Percentiles rank a stretch among this genome's conserved stretches.
Conservation (phyloP, 352 stramenopile species). For the Plasmopara muralis region DNA sequence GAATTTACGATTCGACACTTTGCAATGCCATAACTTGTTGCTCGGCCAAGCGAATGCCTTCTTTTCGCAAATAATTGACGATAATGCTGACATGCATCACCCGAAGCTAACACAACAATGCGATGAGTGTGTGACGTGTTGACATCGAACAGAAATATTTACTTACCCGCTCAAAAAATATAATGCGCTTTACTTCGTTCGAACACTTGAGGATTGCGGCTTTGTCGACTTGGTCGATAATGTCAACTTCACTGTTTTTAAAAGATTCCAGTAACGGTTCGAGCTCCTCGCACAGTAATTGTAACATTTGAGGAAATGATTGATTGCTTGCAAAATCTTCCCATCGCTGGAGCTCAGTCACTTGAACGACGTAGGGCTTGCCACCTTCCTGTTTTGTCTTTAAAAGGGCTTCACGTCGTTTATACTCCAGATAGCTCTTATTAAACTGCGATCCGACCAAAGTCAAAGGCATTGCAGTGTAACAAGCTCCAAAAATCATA, state of each 20-base stretch:
- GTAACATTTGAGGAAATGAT: conserved; percentile 39
- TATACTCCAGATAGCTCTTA: conserved; percentile 76
- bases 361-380: conserved; percentile 45
- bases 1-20: conserved; percentile 30
- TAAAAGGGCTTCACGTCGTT: conserved; percentile 57
- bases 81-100: conserved; percentile 57
- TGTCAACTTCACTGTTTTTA: conserved; percentile 39
- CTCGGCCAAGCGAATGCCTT: conserved; percentile 63
- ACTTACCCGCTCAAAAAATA: conserved; percentile 44
- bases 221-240: conserved; percentile 41
- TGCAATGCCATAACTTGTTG: conserved; percentile 68
- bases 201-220: conserved; percentile 19
- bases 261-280: conserved; percentile 37
- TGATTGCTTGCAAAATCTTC: conserved; percentile 43
- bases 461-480: conserved; percentile 76
- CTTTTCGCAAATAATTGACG: conserved; percentile 59
- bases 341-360: conserved; percentile 42
- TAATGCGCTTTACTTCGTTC: conserved; percentile 42
- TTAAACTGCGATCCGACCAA: conserved; percentile 78
- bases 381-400: conserved; percentile 69
- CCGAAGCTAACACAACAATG: conserved; percentile 30
- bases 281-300: conserved; percentile 28
- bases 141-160: no score
- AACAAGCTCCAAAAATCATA: conserved; percentile 81
- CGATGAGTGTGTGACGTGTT: not conserved